Conservation (phyloP, 495 filamentous ascomycete genomes). For the Penicillium tannophilum region DNA sequence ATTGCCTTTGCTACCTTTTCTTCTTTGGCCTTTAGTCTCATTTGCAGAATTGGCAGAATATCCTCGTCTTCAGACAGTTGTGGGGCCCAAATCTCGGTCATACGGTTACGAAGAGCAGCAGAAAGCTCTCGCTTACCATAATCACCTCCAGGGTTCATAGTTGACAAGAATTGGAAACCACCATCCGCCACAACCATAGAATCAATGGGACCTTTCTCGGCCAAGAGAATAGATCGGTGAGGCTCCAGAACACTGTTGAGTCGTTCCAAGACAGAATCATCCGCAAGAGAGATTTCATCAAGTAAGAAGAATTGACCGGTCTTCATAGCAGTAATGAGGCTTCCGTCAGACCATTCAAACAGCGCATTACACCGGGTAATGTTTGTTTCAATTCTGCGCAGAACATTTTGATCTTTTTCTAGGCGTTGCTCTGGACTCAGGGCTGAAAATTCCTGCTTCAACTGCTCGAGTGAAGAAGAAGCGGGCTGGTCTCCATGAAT, state of each 20-base stretch:
- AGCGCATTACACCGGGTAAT: slow-evolving; percentile 70
- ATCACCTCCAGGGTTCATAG: slow-evolving; percentile 99
- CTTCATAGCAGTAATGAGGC: slow-evolving; percentile 93
- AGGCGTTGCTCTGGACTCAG: slow-evolving; percentile 31
- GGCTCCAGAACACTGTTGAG: slow-evolving; percentile 98
- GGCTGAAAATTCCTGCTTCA: slow-evolving; percentile 53
- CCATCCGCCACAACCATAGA: slow-evolving; percentile 74
- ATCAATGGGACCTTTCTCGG: slow-evolving; percentile 86
- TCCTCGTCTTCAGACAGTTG: slow-evolving; percentile 77
- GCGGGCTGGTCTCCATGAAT: slow-evolving; percentile 32
- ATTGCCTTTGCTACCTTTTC: slow-evolving; percentile 54
- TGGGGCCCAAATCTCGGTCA: slow-evolving; percentile 99
- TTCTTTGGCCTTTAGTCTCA: slow-evolving; percentile 66
- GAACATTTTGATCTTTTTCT: slow-evolving; percentile 51
- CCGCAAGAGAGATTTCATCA: slow-evolving; percentile 96
- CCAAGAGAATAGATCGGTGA: slow-evolving; percentile 79
- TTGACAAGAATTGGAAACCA: slow-evolving; percentile 94
- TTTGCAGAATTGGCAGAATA: slow-evolving; percentile 79
- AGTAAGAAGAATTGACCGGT: slow-evolving; percentile 87
- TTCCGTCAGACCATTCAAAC: slow-evolving; percentile 97
- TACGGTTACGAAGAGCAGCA: slow-evolving; percentile 90
- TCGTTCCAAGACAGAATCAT: slow-evolving; percentile 95
- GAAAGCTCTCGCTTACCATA: slow-evolving; percentile 98
- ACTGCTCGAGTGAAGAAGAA: slow-evolving; percentile 40
- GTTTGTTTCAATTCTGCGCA: slow-evolving; percentile 59